Conservation (phyloP, 2,329 filamentous ascomycete species). For the Alternaria metachromatica region DNA sequence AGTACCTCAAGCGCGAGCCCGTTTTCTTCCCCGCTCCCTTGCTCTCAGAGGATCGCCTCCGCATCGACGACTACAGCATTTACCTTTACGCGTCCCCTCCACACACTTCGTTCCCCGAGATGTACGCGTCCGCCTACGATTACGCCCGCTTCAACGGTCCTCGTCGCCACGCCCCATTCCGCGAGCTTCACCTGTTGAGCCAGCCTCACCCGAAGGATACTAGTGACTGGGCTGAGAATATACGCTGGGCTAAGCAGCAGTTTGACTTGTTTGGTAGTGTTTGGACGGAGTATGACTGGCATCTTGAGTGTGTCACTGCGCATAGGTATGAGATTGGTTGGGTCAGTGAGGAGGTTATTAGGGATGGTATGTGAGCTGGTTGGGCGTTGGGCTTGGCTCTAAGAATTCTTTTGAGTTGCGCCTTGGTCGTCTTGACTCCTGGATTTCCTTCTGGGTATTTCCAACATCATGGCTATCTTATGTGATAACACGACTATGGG, state of each 20-base stretch:
- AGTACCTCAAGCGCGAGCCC: slow-evolving; percentile 11
- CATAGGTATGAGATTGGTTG: slow-evolving; percentile 26
- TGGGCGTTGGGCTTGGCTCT: neutral
- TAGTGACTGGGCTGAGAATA: slow-evolving; percentile 43
- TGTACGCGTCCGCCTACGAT: slow-evolving; percentile 23
- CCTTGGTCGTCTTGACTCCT: accelerated
- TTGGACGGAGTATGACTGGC: slow-evolving; percentile 38
- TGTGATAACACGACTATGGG: accelerated
- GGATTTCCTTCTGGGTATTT: neutral
- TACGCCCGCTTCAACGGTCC: slow-evolving; percentile 27
- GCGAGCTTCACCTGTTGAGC: slow-evolving; percentile 35
- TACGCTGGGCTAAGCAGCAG: slow-evolving; percentile 44
- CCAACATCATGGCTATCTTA: neutral
- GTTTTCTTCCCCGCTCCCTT: slow-evolving; percentile 21
- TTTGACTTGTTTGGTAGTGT: slow-evolving; percentile 22
- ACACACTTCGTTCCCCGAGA: slow-evolving; percentile 1
- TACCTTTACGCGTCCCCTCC: slow-evolving; percentile 23
- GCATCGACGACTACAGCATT: slow-evolving; percentile 23
- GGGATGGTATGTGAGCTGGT: neutral
- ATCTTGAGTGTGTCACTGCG: slow-evolving; percentile 31
- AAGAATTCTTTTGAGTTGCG: neutral
- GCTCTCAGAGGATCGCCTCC: slow-evolving; percentile 23
- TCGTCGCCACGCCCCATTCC: slow-evolving; percentile 27
- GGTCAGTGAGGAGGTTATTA: slow-evolving; percentile 33
- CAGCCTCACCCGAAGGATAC: slow-evolving; percentile 20